Evolutionary conservation across 2,329 filamentous ascomycete genomes (phyloP).

Genomic region (Tolypocladium capitatum): DNA sequence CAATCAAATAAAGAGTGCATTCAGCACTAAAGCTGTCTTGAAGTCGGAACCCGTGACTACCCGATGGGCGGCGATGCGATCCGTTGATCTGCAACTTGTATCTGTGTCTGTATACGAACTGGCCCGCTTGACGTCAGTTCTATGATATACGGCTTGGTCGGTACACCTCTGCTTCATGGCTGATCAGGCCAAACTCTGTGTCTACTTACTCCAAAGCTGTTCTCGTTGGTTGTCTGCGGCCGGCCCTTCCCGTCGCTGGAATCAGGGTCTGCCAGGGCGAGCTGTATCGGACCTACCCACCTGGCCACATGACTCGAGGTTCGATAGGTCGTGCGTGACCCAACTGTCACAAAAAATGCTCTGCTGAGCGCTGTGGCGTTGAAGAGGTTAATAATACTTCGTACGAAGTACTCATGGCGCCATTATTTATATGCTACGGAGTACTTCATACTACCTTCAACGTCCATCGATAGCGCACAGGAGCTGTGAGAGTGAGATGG

Average conservation of each 20-base stretch:
- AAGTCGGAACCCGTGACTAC: background rate
- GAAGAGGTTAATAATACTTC: too few species aligned
- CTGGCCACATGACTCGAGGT: background rate
- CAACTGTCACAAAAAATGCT: background rate
- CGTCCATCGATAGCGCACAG: too few species aligned
- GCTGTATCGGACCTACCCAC: background rate
- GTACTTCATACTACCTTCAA: background rate
- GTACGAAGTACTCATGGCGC: background rate
- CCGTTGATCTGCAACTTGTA: too few species aligned
- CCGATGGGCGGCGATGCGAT: background rate
- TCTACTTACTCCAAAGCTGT: background rate
- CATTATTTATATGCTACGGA: background rate
- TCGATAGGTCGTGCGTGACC: background rate
- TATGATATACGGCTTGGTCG: background rate
- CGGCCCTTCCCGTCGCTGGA: background rate
- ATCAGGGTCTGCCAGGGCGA: too few species aligned
- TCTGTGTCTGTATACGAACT: too few species aligned
- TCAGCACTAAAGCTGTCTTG: background rate
- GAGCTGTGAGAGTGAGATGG: background rate
- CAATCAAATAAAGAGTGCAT: conserved; percentile 16
- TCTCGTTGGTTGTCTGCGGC: background rate
- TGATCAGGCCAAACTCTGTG: background rate
- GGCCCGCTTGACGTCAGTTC: too few species aligned
- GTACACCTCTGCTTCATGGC: too few species aligned
- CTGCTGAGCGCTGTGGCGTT: background rate